Evolutionary conservation across 768 basidiomycete genomes (phyloP).

Genomic region (Podaxis mareebaensis): DNA sequence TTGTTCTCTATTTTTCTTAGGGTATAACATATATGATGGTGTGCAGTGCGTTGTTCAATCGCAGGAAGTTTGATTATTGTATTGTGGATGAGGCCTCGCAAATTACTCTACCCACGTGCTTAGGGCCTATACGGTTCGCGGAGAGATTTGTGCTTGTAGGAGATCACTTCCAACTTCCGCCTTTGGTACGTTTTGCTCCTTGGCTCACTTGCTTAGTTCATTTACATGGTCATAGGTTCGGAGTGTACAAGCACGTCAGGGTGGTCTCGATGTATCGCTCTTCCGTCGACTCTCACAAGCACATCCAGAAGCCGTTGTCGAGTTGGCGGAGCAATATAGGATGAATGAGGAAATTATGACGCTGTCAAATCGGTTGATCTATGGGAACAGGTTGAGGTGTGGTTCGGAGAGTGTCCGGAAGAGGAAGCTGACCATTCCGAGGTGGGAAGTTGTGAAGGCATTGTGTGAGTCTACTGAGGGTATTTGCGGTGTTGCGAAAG

Average conservation of each 20-base stretch:
- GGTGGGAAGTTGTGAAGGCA: slow-evolving; percentile 39
- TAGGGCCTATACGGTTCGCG: slow-evolving; percentile 90
- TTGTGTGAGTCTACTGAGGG: slow-evolving; percentile 38
- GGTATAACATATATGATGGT: not conserved
- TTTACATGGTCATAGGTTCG: slow-evolving; percentile 60
- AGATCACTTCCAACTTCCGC: slow-evolving; percentile 96
- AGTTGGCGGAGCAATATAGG: slow-evolving; percentile 87
- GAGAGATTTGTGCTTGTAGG: slow-evolving; percentile 93
- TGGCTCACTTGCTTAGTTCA: not conserved
- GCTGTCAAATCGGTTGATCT: slow-evolving; percentile 21
- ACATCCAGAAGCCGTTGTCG: slow-evolving; percentile 82
- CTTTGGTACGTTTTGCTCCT: slow-evolving; percentile 58
- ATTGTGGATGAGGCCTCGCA: slow-evolving; percentile 99
- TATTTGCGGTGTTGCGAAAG: slow-evolving; percentile 4
- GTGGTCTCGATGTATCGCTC: slow-evolving; percentile 86
- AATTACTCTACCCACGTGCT: slow-evolving; percentile 92
- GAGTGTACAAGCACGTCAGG: slow-evolving; percentile 74
- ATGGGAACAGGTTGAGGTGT: slow-evolving; percentile 42
- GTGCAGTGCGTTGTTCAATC: slow-evolving; percentile 76
- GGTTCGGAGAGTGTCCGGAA: slow-evolving; percentile 74
- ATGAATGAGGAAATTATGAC: slow-evolving; percentile 62
- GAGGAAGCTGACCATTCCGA: slow-evolving; percentile 54
- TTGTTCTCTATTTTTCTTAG: not conserved
- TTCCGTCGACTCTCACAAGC: slow-evolving; percentile 88
- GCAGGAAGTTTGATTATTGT: slow-evolving; percentile 91